Conservation (phyloP, 2,329 filamentous ascomycete species). For the Fusarium buxicola region DNA sequence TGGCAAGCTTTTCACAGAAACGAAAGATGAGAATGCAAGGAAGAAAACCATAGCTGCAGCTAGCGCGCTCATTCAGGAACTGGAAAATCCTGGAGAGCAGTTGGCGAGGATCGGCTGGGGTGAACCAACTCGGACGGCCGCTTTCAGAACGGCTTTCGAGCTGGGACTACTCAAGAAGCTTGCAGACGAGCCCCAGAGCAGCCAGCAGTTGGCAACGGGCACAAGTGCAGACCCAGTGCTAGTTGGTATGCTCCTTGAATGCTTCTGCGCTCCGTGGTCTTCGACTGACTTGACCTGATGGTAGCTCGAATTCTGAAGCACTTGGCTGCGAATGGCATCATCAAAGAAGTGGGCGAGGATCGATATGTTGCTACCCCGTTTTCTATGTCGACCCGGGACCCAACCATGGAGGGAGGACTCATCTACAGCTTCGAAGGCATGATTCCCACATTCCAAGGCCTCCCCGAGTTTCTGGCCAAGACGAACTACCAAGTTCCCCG, state of each 20-base stretch:
- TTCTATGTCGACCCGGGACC: conserved; percentile 25
- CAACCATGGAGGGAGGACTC: conserved; percentile 22
- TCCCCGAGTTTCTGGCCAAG: conserved; percentile 50
- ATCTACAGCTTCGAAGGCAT: conserved; percentile 36
- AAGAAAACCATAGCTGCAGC: conserved; percentile 20
- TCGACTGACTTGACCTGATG: background rate
- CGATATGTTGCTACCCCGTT: conserved; percentile 13
- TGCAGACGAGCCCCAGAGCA: conserved; percentile 11
- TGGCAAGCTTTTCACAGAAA: conserved; percentile 15
- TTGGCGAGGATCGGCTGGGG: conserved; percentile 30
- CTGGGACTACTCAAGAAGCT: conserved; percentile 32
- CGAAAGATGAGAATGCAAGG: conserved; percentile 12
- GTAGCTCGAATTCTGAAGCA: conserved; percentile 23
- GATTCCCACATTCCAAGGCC: conserved; percentile 41
- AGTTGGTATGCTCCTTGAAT: conserved; percentile 6
- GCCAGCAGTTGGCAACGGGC: conserved; percentile 10
- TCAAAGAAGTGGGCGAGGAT: conserved; percentile 21
- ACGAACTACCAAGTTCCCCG: conserved; percentile 50
- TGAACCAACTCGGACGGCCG: conserved; percentile 30
- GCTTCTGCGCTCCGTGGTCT: too few species aligned
- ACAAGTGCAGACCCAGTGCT: conserved; percentile 24
- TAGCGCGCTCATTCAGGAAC: conserved; percentile 18
- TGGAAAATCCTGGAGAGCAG: conserved; percentile 29
- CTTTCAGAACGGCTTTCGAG: conserved; percentile 30
- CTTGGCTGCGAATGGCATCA: conserved; percentile 15